phyloP scores from a whole-genome alignment of 371 early-diverging fungal species.

The Mortierella sp. region DNA sequence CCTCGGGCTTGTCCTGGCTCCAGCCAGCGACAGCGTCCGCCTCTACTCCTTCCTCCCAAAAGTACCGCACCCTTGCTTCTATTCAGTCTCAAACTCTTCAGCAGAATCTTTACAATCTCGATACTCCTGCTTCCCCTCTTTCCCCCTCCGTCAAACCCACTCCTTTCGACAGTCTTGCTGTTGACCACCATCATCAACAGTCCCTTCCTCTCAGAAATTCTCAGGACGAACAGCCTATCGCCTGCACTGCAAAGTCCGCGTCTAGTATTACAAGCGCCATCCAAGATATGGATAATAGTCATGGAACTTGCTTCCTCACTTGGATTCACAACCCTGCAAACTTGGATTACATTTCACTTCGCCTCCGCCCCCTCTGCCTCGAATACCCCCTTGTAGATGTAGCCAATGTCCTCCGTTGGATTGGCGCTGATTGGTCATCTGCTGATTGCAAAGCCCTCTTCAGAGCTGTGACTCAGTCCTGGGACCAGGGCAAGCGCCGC shows the following conservation, averaged over 20 bases:
- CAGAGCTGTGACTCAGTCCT: conserved; percentile 45
- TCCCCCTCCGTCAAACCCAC: conserved; percentile 28
- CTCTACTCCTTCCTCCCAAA: conserved; percentile 14
- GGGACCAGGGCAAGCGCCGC: conserved; percentile 46
- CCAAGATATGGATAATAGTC: conserved; percentile 49
- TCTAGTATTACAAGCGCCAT: conserved; percentile 38
- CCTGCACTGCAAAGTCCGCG: conserved; percentile 8
- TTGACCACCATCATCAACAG: not conserved
- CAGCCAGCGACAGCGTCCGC: conserved; percentile 37
- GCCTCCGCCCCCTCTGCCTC: conserved; percentile 52
- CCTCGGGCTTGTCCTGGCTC: conserved; percentile 54
- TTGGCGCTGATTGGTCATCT: conserved; percentile 53
- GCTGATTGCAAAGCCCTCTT: conserved; percentile 50
- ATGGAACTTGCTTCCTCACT: conserved; percentile 51
- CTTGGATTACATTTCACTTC: conserved; percentile 53
- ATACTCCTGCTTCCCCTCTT: conserved; percentile 17
- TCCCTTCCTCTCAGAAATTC: not conserved
- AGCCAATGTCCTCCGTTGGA: conserved; percentile 53
- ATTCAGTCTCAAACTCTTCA: conserved; percentile 33
- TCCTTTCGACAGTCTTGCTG: conserved; percentile 18
- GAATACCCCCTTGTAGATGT: conserved; percentile 51
- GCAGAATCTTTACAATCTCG: conserved; percentile 8
- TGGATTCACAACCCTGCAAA: conserved; percentile 56
- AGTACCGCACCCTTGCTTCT: conserved; percentile 56
- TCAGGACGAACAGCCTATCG: not conserved